Evolutionary conservation across 192 early-diverging fungal species (phyloP), one percentile per base, ranked within the genome.

Genomic region (Backusella sp.): DNA sequence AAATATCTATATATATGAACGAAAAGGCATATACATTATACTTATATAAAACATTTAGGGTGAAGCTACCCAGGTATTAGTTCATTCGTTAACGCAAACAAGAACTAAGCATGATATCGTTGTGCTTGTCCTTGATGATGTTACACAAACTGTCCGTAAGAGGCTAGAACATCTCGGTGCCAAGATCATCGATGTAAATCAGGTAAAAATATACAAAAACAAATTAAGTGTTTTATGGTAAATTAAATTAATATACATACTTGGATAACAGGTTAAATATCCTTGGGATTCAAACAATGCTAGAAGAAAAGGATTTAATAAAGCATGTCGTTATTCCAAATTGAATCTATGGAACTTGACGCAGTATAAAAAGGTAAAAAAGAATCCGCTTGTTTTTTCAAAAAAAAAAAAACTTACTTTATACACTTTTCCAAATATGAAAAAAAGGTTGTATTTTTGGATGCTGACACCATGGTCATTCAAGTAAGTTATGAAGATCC

Each of bases 261-360:
- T 14, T 28, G 21, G 56, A 11, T 3, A 28, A 62, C 30, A 77
- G 69, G 6, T 77, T 30, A 65, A 34, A 56, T 71, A 42, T 77
- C 67, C 41, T 26, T 77, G 44, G 42, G 52, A 42, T 72, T 69
- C 42, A 19, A 35, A 28, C 28, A 23, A 32, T 52, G 28, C 52
- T 65, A 68, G 30, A 68, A 35, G 36, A 21, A 77, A 77, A 59
- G 76, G 76, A 35, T 71, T 59, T 44, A 77, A 77, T 77, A 77
- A 77, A 62, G 66, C 76, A 21, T 77, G 76, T 39, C 67, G 76
- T 15, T 77, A 77, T 32, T 77, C 76, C 12, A 77, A 77, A 62
- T 35, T 77, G 23, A 69, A 59, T 36, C 53, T 77, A 19, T 77
- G 76, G 76, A 69, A 41, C 28, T 59, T 77, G 28, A 72, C 69